phyloP scores from a whole-genome alignment of 352 stramenopile species.

The Globisporangium lucens region DNA sequence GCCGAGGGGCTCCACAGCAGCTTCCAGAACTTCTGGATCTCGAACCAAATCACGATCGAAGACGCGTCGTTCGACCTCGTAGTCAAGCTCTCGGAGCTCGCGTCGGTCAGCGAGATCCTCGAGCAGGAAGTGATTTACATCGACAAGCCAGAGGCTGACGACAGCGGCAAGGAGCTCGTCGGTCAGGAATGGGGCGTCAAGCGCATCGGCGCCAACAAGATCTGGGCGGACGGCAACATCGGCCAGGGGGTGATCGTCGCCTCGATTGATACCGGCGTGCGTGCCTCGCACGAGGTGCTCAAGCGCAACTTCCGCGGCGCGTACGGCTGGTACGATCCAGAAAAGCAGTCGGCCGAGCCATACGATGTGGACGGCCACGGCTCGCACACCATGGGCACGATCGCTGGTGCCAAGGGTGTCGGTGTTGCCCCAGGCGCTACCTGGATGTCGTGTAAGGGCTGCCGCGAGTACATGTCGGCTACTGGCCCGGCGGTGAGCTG shows the following conservation, averaged over 20 bases:
- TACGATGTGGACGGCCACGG: constrained; percentile 4
- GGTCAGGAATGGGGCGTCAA: not conserved
- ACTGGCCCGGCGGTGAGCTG: too few species aligned
- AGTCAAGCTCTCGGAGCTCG: not conserved
- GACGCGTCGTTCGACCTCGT: too few species aligned
- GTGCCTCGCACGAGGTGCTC: not conserved
- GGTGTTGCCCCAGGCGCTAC: constrained; percentile 6
- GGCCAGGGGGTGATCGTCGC: not conserved
- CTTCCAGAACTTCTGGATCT: constrained; percentile 3
- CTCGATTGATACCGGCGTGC: not conserved
- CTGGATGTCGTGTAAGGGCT: constrained; percentile 23
- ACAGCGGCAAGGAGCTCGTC: not conserved
- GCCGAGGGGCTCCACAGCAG: not conserved
- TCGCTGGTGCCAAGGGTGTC: constrained; percentile 11
- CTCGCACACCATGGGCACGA: constrained; percentile 17
- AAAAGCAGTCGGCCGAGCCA: too few species aligned
- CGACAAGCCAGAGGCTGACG: too few species aligned
- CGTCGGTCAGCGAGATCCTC: too few species aligned
- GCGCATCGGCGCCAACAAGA: not conserved
- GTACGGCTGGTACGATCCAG: too few species aligned
- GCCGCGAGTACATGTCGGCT: not conserved
- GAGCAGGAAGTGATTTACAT: too few species aligned
- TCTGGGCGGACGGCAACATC: not conserved
- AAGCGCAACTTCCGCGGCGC: too few species aligned
- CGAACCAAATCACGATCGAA: not conserved